These are phyloP conservation scores for Bryoerythrophyllum caledonicum DNA, from an alignment of 225 moss, liverwort and hornwort species.

Conservation along the genomic window DNA sequence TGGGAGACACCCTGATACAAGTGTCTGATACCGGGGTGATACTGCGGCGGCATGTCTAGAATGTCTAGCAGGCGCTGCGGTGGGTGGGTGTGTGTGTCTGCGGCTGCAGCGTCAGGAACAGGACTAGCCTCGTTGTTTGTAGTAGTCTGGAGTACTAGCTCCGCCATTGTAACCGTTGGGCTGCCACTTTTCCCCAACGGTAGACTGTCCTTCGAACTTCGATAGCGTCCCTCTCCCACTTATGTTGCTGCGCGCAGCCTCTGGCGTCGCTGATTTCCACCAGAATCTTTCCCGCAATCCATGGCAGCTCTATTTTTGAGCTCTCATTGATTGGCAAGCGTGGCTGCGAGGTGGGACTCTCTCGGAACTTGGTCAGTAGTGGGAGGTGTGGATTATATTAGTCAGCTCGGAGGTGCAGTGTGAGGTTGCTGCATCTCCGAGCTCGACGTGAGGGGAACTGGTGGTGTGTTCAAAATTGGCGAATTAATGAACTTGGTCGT, in stretches of 20 bases:
- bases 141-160: neutral
- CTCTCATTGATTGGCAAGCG: neutral
- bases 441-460: neutral
- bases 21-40: neutral
- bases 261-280: neutral
- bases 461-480: neutral
- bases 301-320: neutral
- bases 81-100: too few relatives aligned
- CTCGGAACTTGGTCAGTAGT: neutral
- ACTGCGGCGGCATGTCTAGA: neutral
- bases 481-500: neutral
- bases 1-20: neutral
- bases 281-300: neutral
- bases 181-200: constrained; percentile 42
- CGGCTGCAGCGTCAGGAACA: neutral
- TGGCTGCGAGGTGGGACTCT: neutral
- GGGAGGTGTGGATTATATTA: neutral
- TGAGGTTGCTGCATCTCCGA: neutral
- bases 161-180: constrained; percentile 48
- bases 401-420: neutral
- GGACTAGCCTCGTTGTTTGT: neutral
- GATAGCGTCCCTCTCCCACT: neutral
- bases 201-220: constrained; percentile 24
- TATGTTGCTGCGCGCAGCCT: neutral
- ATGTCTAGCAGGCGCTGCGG: neutral